A percentile compares a stretch with the other conserved stretches of the same genome.
Evolutionary conservation across 495 filamentous ascomycete species (phyloP).

Genomic region (Penicillium coffeae): DNA sequence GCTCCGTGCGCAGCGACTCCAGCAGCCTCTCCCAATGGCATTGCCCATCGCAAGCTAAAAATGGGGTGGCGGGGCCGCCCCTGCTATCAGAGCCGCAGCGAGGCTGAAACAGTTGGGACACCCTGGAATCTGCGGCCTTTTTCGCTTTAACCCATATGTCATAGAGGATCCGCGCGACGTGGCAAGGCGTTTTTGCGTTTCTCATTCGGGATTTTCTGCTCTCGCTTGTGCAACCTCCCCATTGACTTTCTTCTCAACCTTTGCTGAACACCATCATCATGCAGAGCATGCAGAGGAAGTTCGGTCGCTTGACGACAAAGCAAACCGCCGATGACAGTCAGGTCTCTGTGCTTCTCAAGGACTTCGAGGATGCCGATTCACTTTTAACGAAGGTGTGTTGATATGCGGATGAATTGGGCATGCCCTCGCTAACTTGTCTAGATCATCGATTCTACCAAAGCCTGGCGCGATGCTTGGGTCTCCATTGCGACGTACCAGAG

Average conservation of each 20-base stretch:
- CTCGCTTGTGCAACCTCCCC: background rate
- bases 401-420: conserved; percentile 3
- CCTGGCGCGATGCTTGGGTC: conserved; percentile 84
- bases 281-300: conserved; percentile 74
- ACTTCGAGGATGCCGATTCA: conserved; percentile 81
- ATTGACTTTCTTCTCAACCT: background rate
- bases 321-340: conserved; percentile 73
- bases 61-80: background rate
- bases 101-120: background rate
- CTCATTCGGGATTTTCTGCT: background rate
- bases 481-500: conserved; percentile 70
- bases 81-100: background rate
- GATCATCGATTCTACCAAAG: conserved; percentile 77
- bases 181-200: background rate
- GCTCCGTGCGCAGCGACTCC: background rate
- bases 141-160: background rate
- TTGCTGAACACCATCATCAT: conserved; percentile 44
- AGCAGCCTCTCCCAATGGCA: background rate
- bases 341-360: conserved; percentile 69
- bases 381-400: conserved; percentile 64
- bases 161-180: background rate
- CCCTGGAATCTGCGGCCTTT: background rate
- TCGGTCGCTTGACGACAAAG: conserved; percentile 63
- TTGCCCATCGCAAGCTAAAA: background rate
- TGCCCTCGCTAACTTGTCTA: conserved; percentile 28